Percentiles rank a stretch among this genome's conserved stretches.
These are phyloP conservation scores for Parathielavia hyrcaniae DNA, from an alignment of 495 filamentous ascomycete species.

Conservation along the genomic window DNA sequence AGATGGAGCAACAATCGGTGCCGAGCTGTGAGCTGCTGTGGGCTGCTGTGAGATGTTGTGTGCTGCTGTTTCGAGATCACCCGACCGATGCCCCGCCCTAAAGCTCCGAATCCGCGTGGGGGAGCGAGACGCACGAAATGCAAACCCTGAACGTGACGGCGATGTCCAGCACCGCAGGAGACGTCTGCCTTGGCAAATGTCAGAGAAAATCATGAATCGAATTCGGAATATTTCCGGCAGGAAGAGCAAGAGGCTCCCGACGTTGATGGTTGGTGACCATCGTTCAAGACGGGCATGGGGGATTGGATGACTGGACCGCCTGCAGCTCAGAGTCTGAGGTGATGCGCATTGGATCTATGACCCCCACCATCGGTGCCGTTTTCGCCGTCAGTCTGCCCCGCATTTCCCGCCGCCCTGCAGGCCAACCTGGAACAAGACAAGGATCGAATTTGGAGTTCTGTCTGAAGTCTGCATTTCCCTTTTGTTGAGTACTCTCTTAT, in stretches of 20 bases:
- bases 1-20: neutral
- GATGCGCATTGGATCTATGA: too few relatives aligned
- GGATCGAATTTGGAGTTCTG: too few relatives aligned
- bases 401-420: neutral
- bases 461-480: too few relatives aligned
- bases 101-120: slow-evolving; percentile 2
- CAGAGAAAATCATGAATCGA: too few relatives aligned
- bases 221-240: too few relatives aligned
- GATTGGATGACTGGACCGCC: neutral
- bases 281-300: neutral
- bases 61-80: slow-evolving; percentile 1
- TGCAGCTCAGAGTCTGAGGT: neutral
- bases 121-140: slow-evolving; percentile 1
- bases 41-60: too few relatives aligned
- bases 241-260: neutral
- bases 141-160: neutral
- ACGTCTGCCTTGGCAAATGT: too few relatives aligned
- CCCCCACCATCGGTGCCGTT: slow-evolving; percentile 1
- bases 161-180: neutral
- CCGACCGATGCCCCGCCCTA: slow-evolving; percentile 8
- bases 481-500: too few relatives aligned
- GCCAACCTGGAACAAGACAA: neutral
- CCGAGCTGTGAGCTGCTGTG: neutral
- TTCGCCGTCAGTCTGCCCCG: slow-evolving; percentile 7
- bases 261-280: slow-evolving; percentile 4